Percentiles rank a stretch among this genome's conserved stretches.
These are phyloP conservation scores for barrel medic (Medicago truncatula) DNA, from an alignment of 306 rosid genomes.

Conservation along the genomic window DNA sequence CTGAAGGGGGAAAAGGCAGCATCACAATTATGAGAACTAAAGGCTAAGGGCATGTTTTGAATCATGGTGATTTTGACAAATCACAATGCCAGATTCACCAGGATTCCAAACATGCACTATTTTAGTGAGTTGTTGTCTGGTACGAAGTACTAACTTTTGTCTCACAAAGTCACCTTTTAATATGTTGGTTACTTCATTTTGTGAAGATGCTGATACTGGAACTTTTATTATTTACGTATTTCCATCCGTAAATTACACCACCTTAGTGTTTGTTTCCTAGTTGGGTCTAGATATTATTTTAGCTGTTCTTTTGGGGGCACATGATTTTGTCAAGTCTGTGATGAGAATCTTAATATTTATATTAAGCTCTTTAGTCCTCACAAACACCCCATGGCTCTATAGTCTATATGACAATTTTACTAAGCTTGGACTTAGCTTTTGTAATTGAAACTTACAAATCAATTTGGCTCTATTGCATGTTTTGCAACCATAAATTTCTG, in stretches of 20 bases:
- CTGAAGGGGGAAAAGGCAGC: conserved; percentile 98
- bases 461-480: conserved; percentile 11
- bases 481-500: not conserved
- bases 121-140: not conserved
- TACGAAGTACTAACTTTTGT: conserved; percentile 40
- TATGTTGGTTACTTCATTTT: conserved; percentile 42
- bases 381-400: conserved; percentile 13
- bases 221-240: conserved; percentile 36
- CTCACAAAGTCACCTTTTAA: conserved; percentile 21
- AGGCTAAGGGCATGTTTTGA: conserved; percentile 57
- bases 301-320: conserved; percentile 32
- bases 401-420: conserved; percentile 30
- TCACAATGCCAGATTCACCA: too few species aligned
- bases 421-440: conserved; percentile 47
- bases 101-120: too few species aligned
- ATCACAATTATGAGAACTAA: conserved; percentile 95
- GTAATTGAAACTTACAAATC: conserved; percentile 43
- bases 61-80: too few species aligned
- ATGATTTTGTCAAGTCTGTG: conserved; percentile 37
- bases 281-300: conserved; percentile 31
- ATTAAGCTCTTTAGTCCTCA: conserved; percentile 33
- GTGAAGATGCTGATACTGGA: conserved; percentile 49
- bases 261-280: conserved; percentile 48
- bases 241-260: conserved; percentile 45
- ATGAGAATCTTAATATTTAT: conserved; percentile 40